Percentiles rank a stretch among this genome's conserved stretches.
Evolutionary conservation across 352 stramenopile genomes (phyloP).

Genomic region (Aphanomyces cochlioides): DNA sequence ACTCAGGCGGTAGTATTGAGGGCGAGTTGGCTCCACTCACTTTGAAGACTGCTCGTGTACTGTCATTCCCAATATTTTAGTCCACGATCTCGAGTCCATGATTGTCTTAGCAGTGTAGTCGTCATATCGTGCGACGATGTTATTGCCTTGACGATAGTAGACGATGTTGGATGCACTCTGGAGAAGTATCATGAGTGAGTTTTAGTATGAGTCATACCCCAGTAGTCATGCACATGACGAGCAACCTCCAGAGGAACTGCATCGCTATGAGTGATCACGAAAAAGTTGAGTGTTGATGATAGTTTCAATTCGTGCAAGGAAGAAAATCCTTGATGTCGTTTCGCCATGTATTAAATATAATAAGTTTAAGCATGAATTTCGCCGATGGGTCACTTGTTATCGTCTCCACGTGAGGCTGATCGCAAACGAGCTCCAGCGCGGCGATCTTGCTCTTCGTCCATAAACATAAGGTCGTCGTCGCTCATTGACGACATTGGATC

Average conservation of each 20-base stretch:
- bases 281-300: too few relatives aligned
- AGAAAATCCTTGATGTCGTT: too few relatives aligned
- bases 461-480: background rate
- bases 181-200: too few relatives aligned
- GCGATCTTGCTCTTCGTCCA: constrained; percentile 21
- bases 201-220: too few relatives aligned
- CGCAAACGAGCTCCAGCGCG: constrained; percentile 18
- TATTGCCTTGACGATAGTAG: constrained; percentile 18
- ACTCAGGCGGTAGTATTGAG: background rate
- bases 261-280: too few relatives aligned
- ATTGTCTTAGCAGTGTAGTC: background rate
- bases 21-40: background rate
- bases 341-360: too few relatives aligned
- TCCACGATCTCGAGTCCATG: background rate
- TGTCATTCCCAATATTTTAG: constrained; percentile 13
- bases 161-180: constrained; percentile 9
- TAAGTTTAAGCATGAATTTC: too few relatives aligned
- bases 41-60: constrained; percentile 11
- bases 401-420: constrained; percentile 13
- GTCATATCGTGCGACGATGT: constrained; percentile 6
- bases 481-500: background rate
- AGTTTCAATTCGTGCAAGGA: too few relatives aligned
- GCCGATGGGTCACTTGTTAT: background rate
- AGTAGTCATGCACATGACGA: background rate
- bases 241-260: too few relatives aligned